These are phyloP conservation scores for Penicillium sp. DNA, from an alignment of 2,329 filamentous ascomycete genomes.

Conservation along the genomic window DNA sequence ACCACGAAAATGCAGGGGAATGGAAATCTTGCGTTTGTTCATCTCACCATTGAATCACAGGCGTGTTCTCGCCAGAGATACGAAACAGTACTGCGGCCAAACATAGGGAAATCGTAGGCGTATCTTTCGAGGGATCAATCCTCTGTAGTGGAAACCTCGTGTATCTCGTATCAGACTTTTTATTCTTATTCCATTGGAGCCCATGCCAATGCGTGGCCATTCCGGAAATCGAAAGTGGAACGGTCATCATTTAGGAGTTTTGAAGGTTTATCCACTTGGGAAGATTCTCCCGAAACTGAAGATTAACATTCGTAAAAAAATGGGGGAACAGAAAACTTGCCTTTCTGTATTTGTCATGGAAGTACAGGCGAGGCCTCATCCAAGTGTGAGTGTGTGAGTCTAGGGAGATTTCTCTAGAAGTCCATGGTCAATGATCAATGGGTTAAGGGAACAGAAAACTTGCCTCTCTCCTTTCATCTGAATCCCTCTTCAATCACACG, in stretches of 20 bases:
- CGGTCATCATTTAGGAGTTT: not conserved
- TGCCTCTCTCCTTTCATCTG: not conserved
- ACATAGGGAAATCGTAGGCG: not conserved
- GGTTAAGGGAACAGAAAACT: not conserved
- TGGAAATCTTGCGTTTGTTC: not conserved
- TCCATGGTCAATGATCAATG: not conserved
- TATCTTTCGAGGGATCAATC: not conserved
- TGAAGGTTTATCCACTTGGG: not conserved
- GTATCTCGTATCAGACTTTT: not conserved
- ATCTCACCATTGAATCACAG: not conserved
- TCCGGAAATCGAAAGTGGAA: not conserved
- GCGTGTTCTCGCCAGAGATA: not conserved
- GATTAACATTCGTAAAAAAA: not conserved
- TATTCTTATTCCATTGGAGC: not conserved
- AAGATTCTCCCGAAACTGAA: not conserved
- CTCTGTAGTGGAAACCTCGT: not conserved
- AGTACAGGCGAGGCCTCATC: not conserved
- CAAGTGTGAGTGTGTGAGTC: too few species aligned
- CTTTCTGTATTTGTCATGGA: not conserved
- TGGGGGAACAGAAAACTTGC: not conserved
- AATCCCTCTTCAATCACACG: too few species aligned
- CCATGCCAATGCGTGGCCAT: not conserved
- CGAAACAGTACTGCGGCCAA: not conserved
- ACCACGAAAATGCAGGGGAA: not conserved
- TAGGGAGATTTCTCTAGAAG: too few species aligned